Evolutionary conservation across 2,329 filamentous ascomycete species (phyloP), one percentile per base, ranked within the genome.

Genomic region (Pseudopyrenochaeta lycopersici): DNA sequence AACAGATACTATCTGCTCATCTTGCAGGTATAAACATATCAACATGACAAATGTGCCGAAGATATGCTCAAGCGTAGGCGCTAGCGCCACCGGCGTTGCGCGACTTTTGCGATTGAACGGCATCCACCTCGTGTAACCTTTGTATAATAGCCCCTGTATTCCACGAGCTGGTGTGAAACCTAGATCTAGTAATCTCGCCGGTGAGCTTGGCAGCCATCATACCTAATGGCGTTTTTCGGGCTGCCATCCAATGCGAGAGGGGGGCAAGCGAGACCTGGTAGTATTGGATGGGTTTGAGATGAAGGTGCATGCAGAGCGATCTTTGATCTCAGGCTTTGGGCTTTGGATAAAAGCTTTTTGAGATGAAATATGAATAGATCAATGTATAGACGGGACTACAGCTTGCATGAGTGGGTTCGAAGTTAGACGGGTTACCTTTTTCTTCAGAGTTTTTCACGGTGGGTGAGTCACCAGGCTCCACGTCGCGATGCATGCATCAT

Each of bases 391-490:
- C 44, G 38, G 58, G 58, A 57, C 17, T 53, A 43, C 54, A 52
- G 56, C 39, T 31, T 54, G 54, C 52, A 57, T 42, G 44, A 50
- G 29, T 38, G 35, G 18, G 23, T 43, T 29, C 5, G 10, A 42
- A 30, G 17, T 18, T 18, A 23, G 46, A 44, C 29, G 30, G 43
- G 31, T 33, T 46, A 32, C 33, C 30, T 46, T 58, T 57, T 48
- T 40, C 38, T 21, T 41, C 23, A 21, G 33, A 44, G 29, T 38
- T 60, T 55, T 45, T 63, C 56, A 51, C 50, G 48, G 44, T 57
- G 56, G 56, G 58, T 75, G 72, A 75, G 62, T 75, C 72, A 74
- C 60, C 57, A 49, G 50, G 54, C 36, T 65, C 58, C 70, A 74
- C 71, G 68, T 74, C 56, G 68, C 52, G 38, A 44, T 66, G 67